Base-by-base conservation (phyloP, 805 yeast genomes). In the Hanseniaspora thailandica region DNA sequence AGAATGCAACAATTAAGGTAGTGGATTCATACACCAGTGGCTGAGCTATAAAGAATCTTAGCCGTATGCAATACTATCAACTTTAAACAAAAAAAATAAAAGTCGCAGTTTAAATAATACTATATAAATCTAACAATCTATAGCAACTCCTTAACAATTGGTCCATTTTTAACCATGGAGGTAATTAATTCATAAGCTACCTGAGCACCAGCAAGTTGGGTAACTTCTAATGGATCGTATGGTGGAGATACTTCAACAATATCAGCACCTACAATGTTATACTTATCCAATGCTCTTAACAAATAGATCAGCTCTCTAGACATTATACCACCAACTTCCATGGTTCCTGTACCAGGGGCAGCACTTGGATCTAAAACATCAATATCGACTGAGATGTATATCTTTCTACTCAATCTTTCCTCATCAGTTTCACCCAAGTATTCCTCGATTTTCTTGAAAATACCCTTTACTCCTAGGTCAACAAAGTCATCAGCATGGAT, bases 281-380 rank as follows among this genome's bases (percentile, higher is more conserved):
- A 65, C 1, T 78, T 79, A 45, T 77, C 80, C 17, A 84, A 66
- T 1, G 77, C 79, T 54, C 84, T 81, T 43, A 84, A 58, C 23
- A 83, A 65, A 6, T 73, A 68, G 56, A 81, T 72, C 34, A 83
- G 67, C 62, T 84, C 90, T 45, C 90, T 70, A 0, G 82, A 70
- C 13, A 80, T 73, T 72, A 82, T 76, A 2, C 93, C 93, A 15
- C 88, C 93, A 4, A 76, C 77, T 62, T 84, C 93, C 59, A 82
- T 76, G 4, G 93, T 84, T 9, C 93, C 93, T 0, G 90, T 83
- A 1, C 85, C 89, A 15, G 89, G 85, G 2, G 86, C 86, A 48
- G 72, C 68, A 5, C 84, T 78, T 0, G 88, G 88, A 61, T 84
- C 93, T 56, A 84, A 70, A 2, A 81, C 84, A 62, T 81, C 87